Evolutionary conservation across 75 land plant species (phyloP).

Genomic region (Adiantum capillusveneris): DNA sequence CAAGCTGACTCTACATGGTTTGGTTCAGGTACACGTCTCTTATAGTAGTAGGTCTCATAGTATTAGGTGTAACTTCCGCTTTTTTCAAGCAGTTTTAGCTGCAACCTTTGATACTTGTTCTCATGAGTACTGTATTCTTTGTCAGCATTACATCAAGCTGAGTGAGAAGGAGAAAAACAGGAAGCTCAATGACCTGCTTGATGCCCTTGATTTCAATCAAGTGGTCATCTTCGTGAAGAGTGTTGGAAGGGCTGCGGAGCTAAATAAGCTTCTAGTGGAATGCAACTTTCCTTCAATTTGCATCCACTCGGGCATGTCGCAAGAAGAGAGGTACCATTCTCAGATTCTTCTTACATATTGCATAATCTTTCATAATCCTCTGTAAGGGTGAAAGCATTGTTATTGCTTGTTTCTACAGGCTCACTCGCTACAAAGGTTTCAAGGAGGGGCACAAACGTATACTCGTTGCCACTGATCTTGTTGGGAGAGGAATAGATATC

Average conservation of each 20-base stretch:
- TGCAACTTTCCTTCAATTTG: constrained; percentile 98
- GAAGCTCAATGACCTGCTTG: constrained; percentile 92
- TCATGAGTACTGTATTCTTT: too few species aligned
- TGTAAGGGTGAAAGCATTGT: too few species aligned
- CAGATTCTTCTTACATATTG: too few species aligned
- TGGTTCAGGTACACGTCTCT: constrained; percentile 72
- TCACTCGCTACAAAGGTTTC: constrained; percentile 92
- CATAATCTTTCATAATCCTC: too few species aligned
- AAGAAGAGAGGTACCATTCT: constrained; percentile 98
- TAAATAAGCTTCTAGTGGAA: constrained; percentile 90
- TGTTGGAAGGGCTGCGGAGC: constrained; percentile 90
- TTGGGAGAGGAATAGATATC: constrained; percentile 96
- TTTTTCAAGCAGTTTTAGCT: too few species aligned
- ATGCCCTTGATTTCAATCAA: constrained; percentile 99
- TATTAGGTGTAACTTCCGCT: too few species aligned
- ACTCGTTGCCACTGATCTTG: constrained; percentile 96
- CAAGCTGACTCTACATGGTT: constrained; percentile 93
- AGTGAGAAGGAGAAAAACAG: constrained; percentile 91
- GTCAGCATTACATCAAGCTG: constrained; percentile 99
- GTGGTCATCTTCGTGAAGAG: constrained; percentile 99
- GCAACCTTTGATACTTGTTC: too few species aligned
- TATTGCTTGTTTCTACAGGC: too few species aligned
- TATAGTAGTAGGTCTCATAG: too few species aligned
- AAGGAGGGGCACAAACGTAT: constrained; percentile 97
- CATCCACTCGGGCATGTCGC: constrained; percentile 97